Percentiles rank a stretch among this genome's conserved stretches.
Evolutionary conservation across 2,329 filamentous ascomycete genomes (phyloP).

Genomic region (Ophiostoma quercus): DNA sequence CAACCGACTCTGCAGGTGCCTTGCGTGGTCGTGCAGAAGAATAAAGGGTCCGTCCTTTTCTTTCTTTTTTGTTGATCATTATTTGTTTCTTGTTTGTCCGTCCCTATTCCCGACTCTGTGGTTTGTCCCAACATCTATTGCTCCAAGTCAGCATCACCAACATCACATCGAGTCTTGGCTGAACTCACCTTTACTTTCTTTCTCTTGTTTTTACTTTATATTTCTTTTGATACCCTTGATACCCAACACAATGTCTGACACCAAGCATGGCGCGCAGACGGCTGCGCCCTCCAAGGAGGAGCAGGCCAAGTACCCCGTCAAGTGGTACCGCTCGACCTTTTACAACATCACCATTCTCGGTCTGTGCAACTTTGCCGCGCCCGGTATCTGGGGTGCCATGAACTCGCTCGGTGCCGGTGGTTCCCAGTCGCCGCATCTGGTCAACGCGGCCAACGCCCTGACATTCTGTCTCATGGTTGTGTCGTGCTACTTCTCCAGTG

Average conservation of each 20-base stretch:
- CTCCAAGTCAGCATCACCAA: background rate
- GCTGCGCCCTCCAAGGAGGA: constrained; percentile 23
- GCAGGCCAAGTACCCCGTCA: constrained; percentile 30
- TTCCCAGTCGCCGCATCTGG: constrained; percentile 56
- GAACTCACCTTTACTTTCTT: background rate
- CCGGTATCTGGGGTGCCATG: constrained; percentile 69
- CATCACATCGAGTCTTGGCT: constrained; percentile 3
- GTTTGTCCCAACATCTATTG: background rate
- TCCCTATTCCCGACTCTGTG: background rate
- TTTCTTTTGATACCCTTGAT: background rate
- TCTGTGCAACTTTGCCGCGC: constrained; percentile 63
- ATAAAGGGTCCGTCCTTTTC: constrained; percentile 2
- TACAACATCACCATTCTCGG: constrained; percentile 69
- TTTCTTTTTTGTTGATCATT: background rate
- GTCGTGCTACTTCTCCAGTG: constrained; percentile 60
- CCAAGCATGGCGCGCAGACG: constrained; percentile 18
- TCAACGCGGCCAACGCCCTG: constrained; percentile 65
- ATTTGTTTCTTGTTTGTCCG: background rate
- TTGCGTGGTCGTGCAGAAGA: background rate
- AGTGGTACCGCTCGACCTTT: constrained; percentile 67
- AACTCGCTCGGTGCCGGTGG: constrained; percentile 68
- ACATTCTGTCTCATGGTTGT: constrained; percentile 61
- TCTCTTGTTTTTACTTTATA: no score
- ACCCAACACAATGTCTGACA: constrained; percentile 13
- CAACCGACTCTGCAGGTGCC: background rate